Evolutionary conservation across 805 yeast species (phyloP).

Genomic region (Kodamaea kaohsiungensis): DNA sequence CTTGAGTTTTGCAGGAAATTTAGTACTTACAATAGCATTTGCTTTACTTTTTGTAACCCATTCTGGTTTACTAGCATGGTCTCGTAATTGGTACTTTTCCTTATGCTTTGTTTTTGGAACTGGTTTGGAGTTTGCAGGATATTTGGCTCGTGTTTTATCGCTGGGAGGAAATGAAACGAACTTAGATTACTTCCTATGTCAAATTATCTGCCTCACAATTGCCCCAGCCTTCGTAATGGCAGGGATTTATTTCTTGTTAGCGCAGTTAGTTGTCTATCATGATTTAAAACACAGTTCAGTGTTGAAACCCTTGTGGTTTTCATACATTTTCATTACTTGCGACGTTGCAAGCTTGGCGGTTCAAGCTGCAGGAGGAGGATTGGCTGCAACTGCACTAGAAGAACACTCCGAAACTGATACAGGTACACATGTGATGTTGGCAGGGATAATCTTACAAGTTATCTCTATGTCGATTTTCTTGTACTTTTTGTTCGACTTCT

Average conservation of each 20-base stretch:
- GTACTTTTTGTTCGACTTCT: constrained; percentile 19
- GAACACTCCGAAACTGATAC: constrained; percentile 6
- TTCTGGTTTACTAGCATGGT: constrained; percentile 13
- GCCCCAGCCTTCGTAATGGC: constrained; percentile 17
- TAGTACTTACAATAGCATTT: constrained; percentile 15
- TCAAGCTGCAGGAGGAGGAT: constrained; percentile 23
- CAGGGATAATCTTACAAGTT: constrained; percentile 22
- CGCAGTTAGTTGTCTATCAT: constrained; percentile 11
- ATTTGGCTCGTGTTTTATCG: constrained; percentile 10
- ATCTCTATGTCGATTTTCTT: constrained; percentile 21
- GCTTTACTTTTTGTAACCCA: constrained; percentile 11
- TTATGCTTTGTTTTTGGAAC: constrained; percentile 7
- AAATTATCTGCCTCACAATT: constrained; percentile 13
- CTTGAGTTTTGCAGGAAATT: constrained; percentile 16
- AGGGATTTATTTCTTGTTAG: constrained; percentile 14
- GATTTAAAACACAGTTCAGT: not conserved
- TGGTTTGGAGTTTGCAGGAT: constrained; percentile 14
- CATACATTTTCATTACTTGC: constrained; percentile 15
- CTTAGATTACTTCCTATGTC: constrained; percentile 10
- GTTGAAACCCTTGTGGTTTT: constrained; percentile 13
- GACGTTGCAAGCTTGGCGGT: constrained; percentile 15
- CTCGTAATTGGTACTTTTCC: constrained; percentile 21
- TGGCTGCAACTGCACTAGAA: constrained; percentile 14
- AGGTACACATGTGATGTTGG: constrained; percentile 23
- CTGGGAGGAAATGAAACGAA: not conserved